Conservation (phyloP, 1,284 basidiomycete genomes). For the Rhodotorula mucilaginosa region DNA sequence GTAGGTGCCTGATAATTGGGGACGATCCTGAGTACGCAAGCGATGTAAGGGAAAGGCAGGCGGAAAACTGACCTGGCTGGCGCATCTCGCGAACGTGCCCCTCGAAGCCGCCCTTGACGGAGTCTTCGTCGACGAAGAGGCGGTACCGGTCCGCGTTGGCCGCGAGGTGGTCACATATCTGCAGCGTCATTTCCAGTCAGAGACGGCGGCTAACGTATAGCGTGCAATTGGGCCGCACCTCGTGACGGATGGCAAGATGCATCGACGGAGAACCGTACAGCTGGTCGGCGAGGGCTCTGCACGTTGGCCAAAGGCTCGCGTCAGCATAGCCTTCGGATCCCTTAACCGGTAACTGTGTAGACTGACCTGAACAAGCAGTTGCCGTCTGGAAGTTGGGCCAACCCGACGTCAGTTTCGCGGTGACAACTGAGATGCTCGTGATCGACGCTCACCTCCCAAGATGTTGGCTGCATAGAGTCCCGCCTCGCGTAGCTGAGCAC, state of each 20-base stretch:
- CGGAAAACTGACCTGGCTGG: slow-evolving; percentile 58
- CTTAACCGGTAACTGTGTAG: slow-evolving; percentile 40
- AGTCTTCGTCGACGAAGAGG: slow-evolving; percentile 83
- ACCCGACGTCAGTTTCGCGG: background rate
- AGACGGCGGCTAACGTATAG: accelerated
- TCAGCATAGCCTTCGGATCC: background rate
- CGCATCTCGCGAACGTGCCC: slow-evolving; percentile 71
- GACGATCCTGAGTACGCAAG: slow-evolving; percentile 40
- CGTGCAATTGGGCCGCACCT: slow-evolving; percentile 44
- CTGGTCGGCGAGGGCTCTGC: slow-evolving; percentile 55
- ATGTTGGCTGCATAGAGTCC: slow-evolving; percentile 68
- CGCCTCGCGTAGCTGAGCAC: slow-evolving; percentile 65
- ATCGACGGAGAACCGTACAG: slow-evolving; percentile 70
- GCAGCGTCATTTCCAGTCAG: background rate
- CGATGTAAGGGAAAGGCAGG: background rate
- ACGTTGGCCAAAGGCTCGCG: too few species aligned
- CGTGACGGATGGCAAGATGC: slow-evolving; percentile 67
- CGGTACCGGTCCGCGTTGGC: slow-evolving; percentile 69
- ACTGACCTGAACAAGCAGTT: slow-evolving; percentile 73
- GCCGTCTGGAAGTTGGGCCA: slow-evolving; percentile 63
- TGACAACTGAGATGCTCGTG: background rate
- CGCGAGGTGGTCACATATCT: slow-evolving; percentile 76
- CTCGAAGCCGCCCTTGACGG: slow-evolving; percentile 58
- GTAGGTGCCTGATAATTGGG: slow-evolving; percentile 66
- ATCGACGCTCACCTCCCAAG: slow-evolving; percentile 25